Evolutionary conservation across 1,139 yeast genomes (phyloP).

Genomic region (Geotrichum citri-aurantii): DNA sequence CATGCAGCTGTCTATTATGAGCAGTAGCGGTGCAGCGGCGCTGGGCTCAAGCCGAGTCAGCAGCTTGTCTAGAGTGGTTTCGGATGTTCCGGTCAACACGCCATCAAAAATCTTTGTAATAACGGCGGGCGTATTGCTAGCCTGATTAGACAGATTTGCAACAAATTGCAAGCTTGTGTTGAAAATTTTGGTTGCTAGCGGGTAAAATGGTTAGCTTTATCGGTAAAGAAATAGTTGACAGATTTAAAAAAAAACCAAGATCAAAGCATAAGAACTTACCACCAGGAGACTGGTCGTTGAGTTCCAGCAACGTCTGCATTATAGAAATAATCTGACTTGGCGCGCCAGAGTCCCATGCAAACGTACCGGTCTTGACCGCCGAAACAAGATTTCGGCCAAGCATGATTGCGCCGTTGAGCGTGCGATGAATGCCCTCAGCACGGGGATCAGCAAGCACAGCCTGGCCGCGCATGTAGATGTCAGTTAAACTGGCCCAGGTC

Average conservation of each 20-base stretch:
- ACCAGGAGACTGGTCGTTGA: not conserved
- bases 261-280: conserved; percentile 4
- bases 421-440: conserved; percentile 9
- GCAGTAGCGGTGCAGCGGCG: conserved; percentile 12
- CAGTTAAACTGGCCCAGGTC: conserved; percentile 8
- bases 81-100: not conserved
- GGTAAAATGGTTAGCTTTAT: not conserved
- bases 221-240: not conserved
- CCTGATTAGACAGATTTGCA: conserved; percentile 22
- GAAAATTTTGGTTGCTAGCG: conserved; percentile 16
- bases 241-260: not conserved
- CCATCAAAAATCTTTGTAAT: conserved; percentile 12
- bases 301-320: not conserved
- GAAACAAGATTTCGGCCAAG: conserved; percentile 26
- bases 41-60: conserved; percentile 3
- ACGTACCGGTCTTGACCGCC: conserved; percentile 19
- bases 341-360: conserved; percentile 21
- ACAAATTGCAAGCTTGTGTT: conserved; percentile 21
- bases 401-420: conserved; percentile 24
- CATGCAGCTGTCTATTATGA: conserved; percentile 10
- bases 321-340: conserved; percentile 2
- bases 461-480: not conserved
- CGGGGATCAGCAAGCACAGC: not conserved
- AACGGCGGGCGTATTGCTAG: not conserved
- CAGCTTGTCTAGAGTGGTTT: not conserved